Evolutionary conservation across 1,284 basidiomycete genomes (phyloP), one percentile per base, ranked within the genome.

Genomic region (Amylostereum chailletii): DNA sequence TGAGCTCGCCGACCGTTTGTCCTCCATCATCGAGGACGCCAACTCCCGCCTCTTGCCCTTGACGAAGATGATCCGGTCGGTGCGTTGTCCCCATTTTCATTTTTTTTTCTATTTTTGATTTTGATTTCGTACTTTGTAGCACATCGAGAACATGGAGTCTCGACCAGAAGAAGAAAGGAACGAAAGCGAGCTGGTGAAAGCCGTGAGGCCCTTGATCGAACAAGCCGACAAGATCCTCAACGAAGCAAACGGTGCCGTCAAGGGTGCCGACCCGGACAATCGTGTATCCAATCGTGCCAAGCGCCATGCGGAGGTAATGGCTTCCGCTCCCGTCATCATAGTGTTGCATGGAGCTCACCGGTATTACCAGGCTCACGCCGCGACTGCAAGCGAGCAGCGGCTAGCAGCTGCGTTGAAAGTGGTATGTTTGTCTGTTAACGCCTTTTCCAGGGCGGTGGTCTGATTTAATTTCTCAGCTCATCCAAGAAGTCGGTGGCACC

Each of bases 1-100:
- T 10, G 42, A 43, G 30, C 42, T 43, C 42, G 42, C 42, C 6
- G 42, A 43, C 27, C 42, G 42, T 29, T 30, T 43, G 4, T 43
- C 42, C 27, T 29, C n/a, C 42, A 43, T 43, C 42, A 43, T 43
- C 42, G 42, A 43, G 29, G 42, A 43, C 29, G 42, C 42, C 27
- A 43, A 43, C 42, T 10, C 11, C n/a, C 42, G 42, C 42, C 27
- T 43, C 11, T 10, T 43, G 10, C 42, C 42, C 42, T 30, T 43
- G 27, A 6, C 11, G 27, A 43, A 43, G 42, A 43, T 43, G 42
- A 10, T 43, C 29, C 42, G 42, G 4, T 6, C 4, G 42, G 42
- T 43, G 4, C 8, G 40, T 8, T 31, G 19, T 19, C 19, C 19
- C 19, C 19, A 19, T 7, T 10, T 11, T 43, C 29, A 11, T 30